phyloP scores from a whole-genome alignment of 306 rosid species.

The Cicer arietinum region DNA sequence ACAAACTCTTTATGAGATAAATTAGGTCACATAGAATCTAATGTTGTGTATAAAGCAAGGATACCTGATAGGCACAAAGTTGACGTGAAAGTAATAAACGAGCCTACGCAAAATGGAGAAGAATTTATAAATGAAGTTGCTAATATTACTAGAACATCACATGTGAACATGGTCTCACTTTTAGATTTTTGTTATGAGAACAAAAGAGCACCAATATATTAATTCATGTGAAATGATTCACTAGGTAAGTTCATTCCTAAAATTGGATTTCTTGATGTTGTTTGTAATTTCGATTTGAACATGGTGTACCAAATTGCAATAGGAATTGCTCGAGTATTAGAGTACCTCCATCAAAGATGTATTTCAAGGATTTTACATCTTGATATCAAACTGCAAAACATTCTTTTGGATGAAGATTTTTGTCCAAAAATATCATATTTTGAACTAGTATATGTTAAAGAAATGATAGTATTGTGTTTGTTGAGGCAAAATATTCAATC shows the following conservation, averaged over 20 bases:
- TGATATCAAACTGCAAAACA: constrained; percentile 46
- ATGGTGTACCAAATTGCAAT: constrained; percentile 32
- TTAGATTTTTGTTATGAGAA: constrained; percentile 46
- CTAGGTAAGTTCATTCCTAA: constrained; percentile 45
- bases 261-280: not conserved
- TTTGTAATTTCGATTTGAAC: constrained; percentile 35
- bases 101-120: constrained; percentile 46
- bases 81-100: constrained; percentile 46
- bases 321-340: constrained; percentile 54
- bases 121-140: constrained; percentile 57
- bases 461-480: constrained; percentile 40
- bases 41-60: constrained; percentile 48
- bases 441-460: constrained; percentile 44
- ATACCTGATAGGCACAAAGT: constrained; percentile 46
- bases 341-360: constrained; percentile 52
- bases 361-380: constrained; percentile 50
- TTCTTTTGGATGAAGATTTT: constrained; percentile 39
- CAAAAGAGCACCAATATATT: constrained; percentile 53
- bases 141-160: constrained; percentile 52
- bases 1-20: constrained; percentile 39
- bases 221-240: constrained; percentile 54
- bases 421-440: constrained; percentile 53
- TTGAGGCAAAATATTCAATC: no score
- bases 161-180: constrained; percentile 50
- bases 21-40: constrained; percentile 52